Conservation (phyloP, 257 asterid genomes). For the Ajuga chamaepitys region DNA sequence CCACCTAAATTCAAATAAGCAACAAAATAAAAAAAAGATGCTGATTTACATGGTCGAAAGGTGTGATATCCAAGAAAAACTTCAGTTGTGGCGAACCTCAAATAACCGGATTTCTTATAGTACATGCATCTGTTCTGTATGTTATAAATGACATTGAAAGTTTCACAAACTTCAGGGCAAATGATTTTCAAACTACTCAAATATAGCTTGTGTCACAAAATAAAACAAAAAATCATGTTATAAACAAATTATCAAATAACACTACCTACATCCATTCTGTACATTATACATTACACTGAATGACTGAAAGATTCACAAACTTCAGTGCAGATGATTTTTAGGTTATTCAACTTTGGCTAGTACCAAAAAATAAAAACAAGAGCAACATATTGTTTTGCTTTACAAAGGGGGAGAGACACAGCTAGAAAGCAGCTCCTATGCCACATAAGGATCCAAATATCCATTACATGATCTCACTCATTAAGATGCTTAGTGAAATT, state of each 20-base stretch:
- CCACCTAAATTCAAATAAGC: conserved; percentile 90
- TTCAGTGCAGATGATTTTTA: too few species aligned
- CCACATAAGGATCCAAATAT: conserved; percentile 1
- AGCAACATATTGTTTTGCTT: background rate
- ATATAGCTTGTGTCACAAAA: too few species aligned
- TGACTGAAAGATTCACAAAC: too few species aligned
- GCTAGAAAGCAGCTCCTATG: background rate
- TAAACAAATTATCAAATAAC: too few species aligned
- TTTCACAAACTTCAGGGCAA: background rate
- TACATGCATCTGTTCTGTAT: background rate
- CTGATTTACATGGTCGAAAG: conserved; percentile 9
- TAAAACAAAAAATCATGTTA: too few species aligned
- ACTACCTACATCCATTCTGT: too few species aligned
- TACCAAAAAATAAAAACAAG: background rate
- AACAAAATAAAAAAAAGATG: conserved; percentile 33
- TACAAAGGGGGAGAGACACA: background rate
- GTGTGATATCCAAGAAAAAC: background rate
- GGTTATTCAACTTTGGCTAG: background rate
- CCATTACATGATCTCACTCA: background rate
- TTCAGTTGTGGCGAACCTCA: conserved; percentile 10
- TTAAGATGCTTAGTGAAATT: background rate
- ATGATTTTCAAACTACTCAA: background rate
- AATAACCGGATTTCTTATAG: background rate
- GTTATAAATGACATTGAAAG: background rate
- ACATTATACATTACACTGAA: too few species aligned